These are phyloP conservation scores for Rhizopogon roseolus DNA, from an alignment of 768 basidiomycete species.

Conservation along the genomic window DNA sequence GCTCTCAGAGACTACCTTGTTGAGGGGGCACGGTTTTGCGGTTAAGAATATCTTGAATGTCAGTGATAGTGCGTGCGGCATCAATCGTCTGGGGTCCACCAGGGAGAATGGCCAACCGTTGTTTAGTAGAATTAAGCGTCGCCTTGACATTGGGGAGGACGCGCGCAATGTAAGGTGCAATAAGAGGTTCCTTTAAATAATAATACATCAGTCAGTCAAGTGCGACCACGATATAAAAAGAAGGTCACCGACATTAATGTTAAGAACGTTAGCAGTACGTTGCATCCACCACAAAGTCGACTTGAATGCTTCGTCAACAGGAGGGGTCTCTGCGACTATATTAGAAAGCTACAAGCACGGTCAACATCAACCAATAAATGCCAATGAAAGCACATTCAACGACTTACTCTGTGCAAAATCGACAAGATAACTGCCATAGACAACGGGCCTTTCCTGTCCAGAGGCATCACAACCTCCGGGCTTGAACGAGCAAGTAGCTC, in stretches of 20 bases:
- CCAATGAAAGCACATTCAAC: background rate
- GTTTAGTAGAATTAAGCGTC: conserved; percentile 73
- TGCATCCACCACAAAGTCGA: conserved; percentile 85
- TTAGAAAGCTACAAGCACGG: conserved; percentile 54
- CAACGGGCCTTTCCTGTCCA: conserved; percentile 62
- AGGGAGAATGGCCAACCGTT: conserved; percentile 73
- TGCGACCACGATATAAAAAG: background rate
- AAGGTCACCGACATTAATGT: conserved; percentile 52
- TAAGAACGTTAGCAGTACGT: conserved; percentile 63
- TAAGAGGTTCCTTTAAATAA: conserved; percentile 61
- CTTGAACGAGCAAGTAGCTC: conserved; percentile 70
- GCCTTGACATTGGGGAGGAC: conserved; percentile 77
- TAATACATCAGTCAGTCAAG: background rate
- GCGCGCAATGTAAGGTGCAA: conserved; percentile 76
- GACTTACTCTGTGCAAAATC: conserved; percentile 72
- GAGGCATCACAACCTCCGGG: conserved; percentile 76
- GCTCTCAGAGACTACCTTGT: background rate
- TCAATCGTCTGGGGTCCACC: conserved; percentile 65
- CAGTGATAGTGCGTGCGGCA: conserved; percentile 62
- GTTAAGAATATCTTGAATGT: conserved; percentile 67
- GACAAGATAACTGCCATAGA: conserved; percentile 85
- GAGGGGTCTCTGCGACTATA: conserved; percentile 69
- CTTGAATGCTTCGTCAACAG: conserved; percentile 78
- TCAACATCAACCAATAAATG: conserved; percentile 1
- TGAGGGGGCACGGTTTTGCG: conserved; percentile 31